Percentiles rank a stretch among this genome's conserved stretches.
phyloP scores from a whole-genome alignment of 2,329 filamentous ascomycete species.

The Nothophaeocryptopus gaeumannii region DNA sequence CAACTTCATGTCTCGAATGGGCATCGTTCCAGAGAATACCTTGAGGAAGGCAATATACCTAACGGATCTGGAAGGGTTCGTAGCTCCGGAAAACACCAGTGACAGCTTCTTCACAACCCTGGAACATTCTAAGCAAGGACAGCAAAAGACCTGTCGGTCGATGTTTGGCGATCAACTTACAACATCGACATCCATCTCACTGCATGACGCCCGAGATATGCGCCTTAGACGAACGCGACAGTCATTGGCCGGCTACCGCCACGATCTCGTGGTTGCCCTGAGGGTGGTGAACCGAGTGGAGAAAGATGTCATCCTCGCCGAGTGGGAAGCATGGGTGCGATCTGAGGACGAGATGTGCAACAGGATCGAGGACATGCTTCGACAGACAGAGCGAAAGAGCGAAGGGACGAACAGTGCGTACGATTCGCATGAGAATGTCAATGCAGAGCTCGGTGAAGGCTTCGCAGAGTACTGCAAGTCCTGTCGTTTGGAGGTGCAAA shows the following conservation, averaged over 20 bases:
- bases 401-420: neutral
- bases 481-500: slow-evolving; percentile 47
- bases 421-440: neutral
- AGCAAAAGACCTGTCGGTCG: slow-evolving; percentile 29
- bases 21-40: slow-evolving; percentile 71
- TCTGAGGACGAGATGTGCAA: slow-evolving; percentile 76
- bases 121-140: neutral
- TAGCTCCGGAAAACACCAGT: slow-evolving; percentile 35
- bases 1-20: slow-evolving; percentile 77
- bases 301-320: slow-evolving; percentile 75
- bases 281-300: slow-evolving; percentile 87
- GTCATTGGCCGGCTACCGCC: slow-evolving; percentile 76
- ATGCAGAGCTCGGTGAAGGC: slow-evolving; percentile 49
- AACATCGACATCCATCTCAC: slow-evolving; percentile 12
- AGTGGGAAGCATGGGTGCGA: slow-evolving; percentile 90
- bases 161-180: slow-evolving; percentile 34
- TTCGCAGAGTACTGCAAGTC: slow-evolving; percentile 62
- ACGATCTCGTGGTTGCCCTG: slow-evolving; percentile 87
- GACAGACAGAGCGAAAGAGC: slow-evolving; percentile 23
- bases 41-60: slow-evolving; percentile 88
- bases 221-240: slow-evolving; percentile 78
- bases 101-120: slow-evolving; percentile 5
- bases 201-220: slow-evolving; percentile 11
- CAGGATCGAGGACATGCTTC: slow-evolving; percentile 55
- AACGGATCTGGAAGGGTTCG: slow-evolving; percentile 68